Base-by-base conservation (phyloP, 208 protist species). In the Trypanosoma theileri region DNA sequence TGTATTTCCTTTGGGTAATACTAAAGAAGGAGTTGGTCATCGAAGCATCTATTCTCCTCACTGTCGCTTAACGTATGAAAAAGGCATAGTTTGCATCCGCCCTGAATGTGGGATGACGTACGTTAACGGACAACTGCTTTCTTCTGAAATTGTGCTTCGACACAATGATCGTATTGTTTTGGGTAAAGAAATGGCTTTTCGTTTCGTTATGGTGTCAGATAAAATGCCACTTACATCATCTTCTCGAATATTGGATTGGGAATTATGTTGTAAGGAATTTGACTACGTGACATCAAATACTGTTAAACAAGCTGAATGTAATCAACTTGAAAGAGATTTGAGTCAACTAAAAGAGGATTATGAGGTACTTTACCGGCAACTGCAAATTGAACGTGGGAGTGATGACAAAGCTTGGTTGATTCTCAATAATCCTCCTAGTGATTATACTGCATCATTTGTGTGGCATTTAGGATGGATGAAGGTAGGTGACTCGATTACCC, bases 51-150 rank as follows among this genome's bases (percentile, higher is more conserved):
- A 86, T 66, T 86, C 81, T n/a, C 81, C 83, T 28, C 81, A 92
- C 60, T 85, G 79, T 66, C 74, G 81, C 21, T 42, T 92, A 24
- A 72, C 59, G n/a, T 71, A 73, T 26, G 71, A 83, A 28, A 69
- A 67, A 12, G 26, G 40, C 19, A 58, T 53, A 40, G 81, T 89
- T 11, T 81, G 51, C 35, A n/a, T 86, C 46, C 77, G 79, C 46
- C 78, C 79, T 22, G 81, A 86, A 64, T 86, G 81, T 56, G 83
- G 81, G n/a, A 84, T 89, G 62, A 81, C 77, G 1, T 92, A 84
- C 63, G 50, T 88, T 45, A 89, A 88, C 44, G 81, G 81, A n/a
- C 52, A 77, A 59, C 64, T 85, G 4, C 59, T 88, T 13, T 59
- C 77, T 12, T 62, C 76, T 17, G 73, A 86, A 64, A 73, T 62